These are phyloP conservation scores for Mycena leptocephala DNA, from an alignment of 768 basidiomycete genomes.

Conservation along the genomic window DNA sequence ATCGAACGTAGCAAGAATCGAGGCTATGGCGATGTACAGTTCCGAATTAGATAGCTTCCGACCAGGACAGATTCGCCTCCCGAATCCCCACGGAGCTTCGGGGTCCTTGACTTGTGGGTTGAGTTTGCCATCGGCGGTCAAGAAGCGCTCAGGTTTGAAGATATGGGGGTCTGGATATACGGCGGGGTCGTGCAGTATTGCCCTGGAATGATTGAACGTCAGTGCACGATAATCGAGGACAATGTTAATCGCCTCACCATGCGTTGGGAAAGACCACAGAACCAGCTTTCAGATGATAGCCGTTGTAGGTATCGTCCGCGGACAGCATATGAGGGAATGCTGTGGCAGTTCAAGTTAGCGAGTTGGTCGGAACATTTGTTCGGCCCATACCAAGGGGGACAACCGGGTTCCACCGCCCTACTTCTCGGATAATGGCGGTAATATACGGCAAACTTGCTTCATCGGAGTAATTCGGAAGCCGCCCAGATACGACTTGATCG, in stretches of 20 bases:
- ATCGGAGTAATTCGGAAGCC: slow-evolving; percentile 32
- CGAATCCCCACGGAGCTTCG: slow-evolving; percentile 42
- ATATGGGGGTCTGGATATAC: slow-evolving; percentile 49
- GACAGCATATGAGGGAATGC: slow-evolving; percentile 42
- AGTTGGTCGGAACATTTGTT: neutral
- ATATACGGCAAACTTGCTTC: slow-evolving; percentile 30
- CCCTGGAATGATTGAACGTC: slow-evolving; percentile 38
- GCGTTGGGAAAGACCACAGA: slow-evolving; percentile 42
- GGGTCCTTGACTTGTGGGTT: slow-evolving; percentile 37
- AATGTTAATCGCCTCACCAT: slow-evolving; percentile 29
- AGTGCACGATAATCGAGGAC: neutral
- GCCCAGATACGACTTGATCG: slow-evolving; percentile 35
- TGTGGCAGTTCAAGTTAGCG: neutral
- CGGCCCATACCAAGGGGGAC: slow-evolving; percentile 20
- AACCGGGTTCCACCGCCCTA: slow-evolving; percentile 31
- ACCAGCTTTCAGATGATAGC: slow-evolving; percentile 45
- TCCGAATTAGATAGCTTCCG: slow-evolving; percentile 44
- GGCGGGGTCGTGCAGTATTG: slow-evolving; percentile 47
- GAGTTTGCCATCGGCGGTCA: slow-evolving; percentile 40
- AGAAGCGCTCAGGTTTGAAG: slow-evolving; percentile 54
- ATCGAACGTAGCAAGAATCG: slow-evolving; percentile 46
- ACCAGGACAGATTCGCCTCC: slow-evolving; percentile 27
- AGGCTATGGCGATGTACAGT: slow-evolving; percentile 46
- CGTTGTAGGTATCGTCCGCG: slow-evolving; percentile 46
- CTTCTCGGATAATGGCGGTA: slow-evolving; percentile 27